Conservation (phyloP, 2,329 filamentous ascomycete genomes). For the Arthroderma sp. region DNA sequence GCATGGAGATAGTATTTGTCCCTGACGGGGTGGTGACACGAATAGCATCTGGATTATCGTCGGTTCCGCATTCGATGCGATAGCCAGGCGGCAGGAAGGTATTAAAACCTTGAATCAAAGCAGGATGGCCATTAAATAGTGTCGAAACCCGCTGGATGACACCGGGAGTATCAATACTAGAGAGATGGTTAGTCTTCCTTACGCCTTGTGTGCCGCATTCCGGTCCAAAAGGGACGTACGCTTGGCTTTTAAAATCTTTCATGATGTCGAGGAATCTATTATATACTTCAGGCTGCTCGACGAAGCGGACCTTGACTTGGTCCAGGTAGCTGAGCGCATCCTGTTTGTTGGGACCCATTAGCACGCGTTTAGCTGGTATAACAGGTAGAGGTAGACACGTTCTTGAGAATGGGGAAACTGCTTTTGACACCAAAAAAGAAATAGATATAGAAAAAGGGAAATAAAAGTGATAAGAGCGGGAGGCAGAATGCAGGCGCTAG, state of each 20-base stretch:
- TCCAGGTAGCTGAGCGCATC: constrained; percentile 91
- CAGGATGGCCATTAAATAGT: constrained; percentile 89
- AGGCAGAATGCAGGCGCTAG: background rate
- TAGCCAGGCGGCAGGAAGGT: constrained; percentile 94
- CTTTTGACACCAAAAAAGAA: background rate
- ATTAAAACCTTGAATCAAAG: constrained; percentile 93
- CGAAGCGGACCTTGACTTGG: constrained; percentile 96
- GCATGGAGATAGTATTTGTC: constrained; percentile 87
- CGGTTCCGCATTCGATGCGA: constrained; percentile 86
- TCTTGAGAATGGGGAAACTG: background rate
- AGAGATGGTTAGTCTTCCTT: constrained; percentile 8
- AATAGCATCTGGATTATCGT: constrained; percentile 90
- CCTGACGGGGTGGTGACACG: constrained; percentile 94
- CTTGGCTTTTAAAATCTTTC: constrained; percentile 99
- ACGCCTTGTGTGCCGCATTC: background rate
- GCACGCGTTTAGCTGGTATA: background rate
- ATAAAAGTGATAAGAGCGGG: background rate
- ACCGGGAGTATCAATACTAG: constrained; percentile 82
- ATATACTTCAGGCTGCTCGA: constrained; percentile 93
- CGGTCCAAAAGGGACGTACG: constrained; percentile 44
- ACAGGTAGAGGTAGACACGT: background rate
- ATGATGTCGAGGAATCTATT: constrained; percentile 96
- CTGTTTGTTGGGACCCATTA: constrained; percentile 38
- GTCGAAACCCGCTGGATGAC: constrained; percentile 95
- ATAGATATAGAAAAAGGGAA: background rate